Percentiles rank a stretch among this genome's conserved stretches.
Conservation (phyloP, 345 rosid genomes). For the Clarkia xantiana region DNA sequence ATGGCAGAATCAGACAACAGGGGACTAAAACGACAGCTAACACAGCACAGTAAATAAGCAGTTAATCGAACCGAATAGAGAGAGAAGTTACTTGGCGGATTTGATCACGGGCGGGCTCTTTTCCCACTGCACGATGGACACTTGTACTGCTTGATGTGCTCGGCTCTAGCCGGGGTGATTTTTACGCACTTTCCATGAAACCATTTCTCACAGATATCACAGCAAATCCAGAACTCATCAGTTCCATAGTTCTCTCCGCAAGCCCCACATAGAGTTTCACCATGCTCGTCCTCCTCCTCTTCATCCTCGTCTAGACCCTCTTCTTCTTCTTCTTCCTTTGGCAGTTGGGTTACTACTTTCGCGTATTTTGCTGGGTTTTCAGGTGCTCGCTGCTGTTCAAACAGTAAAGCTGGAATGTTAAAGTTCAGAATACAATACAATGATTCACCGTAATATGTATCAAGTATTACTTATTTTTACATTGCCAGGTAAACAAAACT, state of each 20-base stretch:
- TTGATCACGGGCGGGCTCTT: slow-evolving; percentile 46
- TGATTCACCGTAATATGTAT: no score
- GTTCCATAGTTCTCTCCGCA: slow-evolving; percentile 64
- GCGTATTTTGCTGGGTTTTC: slow-evolving; percentile 28
- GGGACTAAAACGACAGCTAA: slow-evolving; percentile 1
- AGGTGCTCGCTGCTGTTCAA: slow-evolving; percentile 18
- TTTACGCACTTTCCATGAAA: slow-evolving; percentile 80
- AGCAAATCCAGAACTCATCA: slow-evolving; percentile 80
- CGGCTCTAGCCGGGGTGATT: slow-evolving; percentile 78
- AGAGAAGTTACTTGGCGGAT: slow-evolving; percentile 1
- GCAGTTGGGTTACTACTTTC: slow-evolving; percentile 15
- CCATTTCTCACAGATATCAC: slow-evolving; percentile 78
- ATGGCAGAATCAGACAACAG: slow-evolving; percentile 2
- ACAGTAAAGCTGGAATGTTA: slow-evolving; percentile 7
- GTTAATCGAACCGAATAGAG: background rate
- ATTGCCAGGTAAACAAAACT: no score
- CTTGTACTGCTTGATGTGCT: slow-evolving; percentile 78
- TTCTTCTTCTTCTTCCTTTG: slow-evolving; percentile 34
- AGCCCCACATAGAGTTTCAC: slow-evolving; percentile 67
- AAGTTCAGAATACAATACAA: background rate
- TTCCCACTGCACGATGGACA: slow-evolving; percentile 83
- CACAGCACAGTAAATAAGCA: background rate
- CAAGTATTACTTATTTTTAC: no score
- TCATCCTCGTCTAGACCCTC: slow-evolving; percentile 39
- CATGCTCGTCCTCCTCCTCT: slow-evolving; percentile 50